Conservation (phyloP, 139 green algal species). For the Raphidocelis subcapitata region DNA sequence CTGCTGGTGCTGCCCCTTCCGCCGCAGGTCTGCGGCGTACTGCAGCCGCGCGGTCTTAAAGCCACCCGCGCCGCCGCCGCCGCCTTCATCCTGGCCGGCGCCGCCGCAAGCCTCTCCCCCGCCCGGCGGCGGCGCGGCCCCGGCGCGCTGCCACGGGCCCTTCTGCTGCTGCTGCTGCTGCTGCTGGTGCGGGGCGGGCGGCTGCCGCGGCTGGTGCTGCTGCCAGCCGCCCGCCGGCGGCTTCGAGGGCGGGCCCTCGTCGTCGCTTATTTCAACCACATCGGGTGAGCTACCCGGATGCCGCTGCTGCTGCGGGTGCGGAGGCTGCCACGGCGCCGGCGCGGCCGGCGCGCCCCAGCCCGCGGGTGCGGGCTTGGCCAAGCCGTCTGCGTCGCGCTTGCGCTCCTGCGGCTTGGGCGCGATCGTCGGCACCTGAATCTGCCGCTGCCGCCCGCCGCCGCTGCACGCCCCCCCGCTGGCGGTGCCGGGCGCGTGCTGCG, state of each 20-base stretch:
- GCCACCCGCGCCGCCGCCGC: not conserved
- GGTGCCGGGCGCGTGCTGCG: too few relatives aligned
- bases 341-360: too few relatives aligned
- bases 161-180: slow-evolving; percentile 12
- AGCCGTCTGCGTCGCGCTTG: slow-evolving; percentile 18
- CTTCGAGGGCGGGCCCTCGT: not conserved
- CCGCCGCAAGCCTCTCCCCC: not conserved
- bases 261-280: not conserved
- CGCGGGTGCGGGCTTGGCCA: not conserved
- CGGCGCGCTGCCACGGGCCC: not conserved
- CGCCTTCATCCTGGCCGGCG: not conserved
- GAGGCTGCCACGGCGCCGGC: too few relatives aligned
- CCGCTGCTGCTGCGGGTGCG: slow-evolving; percentile 6
- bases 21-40: slow-evolving; percentile 35
- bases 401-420: slow-evolving; percentile 6
- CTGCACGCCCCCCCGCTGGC: too few relatives aligned
- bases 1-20: slow-evolving; percentile 41
- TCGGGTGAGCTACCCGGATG: not conserved
- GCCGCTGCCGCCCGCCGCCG: not conserved
- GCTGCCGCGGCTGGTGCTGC: not conserved
- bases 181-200: not conserved
- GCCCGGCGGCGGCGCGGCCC: not conserved
- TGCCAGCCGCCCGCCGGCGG: not conserved
- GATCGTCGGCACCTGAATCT: not conserved
- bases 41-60: slow-evolving; percentile 47